These are phyloP conservation scores for Phoenix dactylifera DNA, from an alignment of 176 grass and related monocot species.

Conservation along the genomic window DNA sequence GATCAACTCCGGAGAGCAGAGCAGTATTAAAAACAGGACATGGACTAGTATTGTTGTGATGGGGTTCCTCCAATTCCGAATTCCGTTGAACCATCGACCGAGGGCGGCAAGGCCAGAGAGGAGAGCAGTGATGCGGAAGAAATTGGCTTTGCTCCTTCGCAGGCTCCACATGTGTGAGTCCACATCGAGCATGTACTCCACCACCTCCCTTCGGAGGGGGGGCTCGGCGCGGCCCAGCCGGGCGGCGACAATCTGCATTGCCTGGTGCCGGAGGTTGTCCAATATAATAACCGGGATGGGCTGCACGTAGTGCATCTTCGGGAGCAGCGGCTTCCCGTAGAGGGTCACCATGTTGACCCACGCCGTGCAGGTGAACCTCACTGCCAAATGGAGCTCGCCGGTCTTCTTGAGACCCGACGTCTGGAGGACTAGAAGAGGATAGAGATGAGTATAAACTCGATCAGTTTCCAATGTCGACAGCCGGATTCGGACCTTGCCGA, in stretches of 20 bases:
- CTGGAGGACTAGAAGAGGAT: slow-evolving; percentile 39
- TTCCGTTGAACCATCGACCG: slow-evolving; percentile 61
- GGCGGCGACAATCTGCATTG: slow-evolving; percentile 56
- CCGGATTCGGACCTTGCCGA: slow-evolving; percentile 69
- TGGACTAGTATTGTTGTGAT: slow-evolving; percentile 73
- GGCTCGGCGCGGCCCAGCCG: slow-evolving; percentile 79
- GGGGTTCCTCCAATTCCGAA: slow-evolving; percentile 84
- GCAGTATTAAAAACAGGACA: slow-evolving; percentile 76
- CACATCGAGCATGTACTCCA: slow-evolving; percentile 92
- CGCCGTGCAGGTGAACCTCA: slow-evolving; percentile 71
- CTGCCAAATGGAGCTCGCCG: slow-evolving; percentile 58
- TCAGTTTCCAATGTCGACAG: slow-evolving; percentile 41
- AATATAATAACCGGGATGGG: slow-evolving; percentile 66
- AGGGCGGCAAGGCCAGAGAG: slow-evolving; percentile 45
- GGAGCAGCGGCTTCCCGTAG: slow-evolving; percentile 52
- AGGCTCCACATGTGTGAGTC: slow-evolving; percentile 95
- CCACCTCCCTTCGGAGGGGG: slow-evolving; percentile 60
- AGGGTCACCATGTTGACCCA: slow-evolving; percentile 59
- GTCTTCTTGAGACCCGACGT: slow-evolving; percentile 51
- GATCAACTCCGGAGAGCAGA: slow-evolving; percentile 91
- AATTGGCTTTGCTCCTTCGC: slow-evolving; percentile 90
- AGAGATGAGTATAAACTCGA: slow-evolving; percentile 55
- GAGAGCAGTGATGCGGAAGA: slow-evolving; percentile 65
- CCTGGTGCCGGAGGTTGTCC: slow-evolving; percentile 71
- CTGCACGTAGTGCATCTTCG: slow-evolving; percentile 83